These are phyloP conservation scores for Populus nigra DNA, from an alignment of 345 rosid species.

Conservation along the genomic window DNA sequence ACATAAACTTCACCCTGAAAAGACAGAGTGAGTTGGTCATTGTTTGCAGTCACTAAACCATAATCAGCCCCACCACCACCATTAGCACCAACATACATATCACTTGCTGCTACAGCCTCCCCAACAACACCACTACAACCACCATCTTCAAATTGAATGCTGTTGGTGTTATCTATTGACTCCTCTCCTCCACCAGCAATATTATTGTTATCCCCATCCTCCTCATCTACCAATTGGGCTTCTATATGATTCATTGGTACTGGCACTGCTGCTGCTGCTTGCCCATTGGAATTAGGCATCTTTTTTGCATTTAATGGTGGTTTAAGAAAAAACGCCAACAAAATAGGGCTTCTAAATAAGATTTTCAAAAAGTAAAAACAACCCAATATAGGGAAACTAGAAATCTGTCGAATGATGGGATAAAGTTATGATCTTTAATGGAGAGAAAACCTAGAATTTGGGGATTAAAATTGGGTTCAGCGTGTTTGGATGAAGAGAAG, in stretches of 20 bases:
- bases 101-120: constrained; percentile 20
- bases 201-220: constrained; percentile 21
- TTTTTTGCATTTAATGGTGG: neutral
- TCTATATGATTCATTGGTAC: neutral
- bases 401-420: neutral
- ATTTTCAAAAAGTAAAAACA: neutral
- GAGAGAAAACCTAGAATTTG: neutral
- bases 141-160: constrained; percentile 25
- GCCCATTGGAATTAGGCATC: constrained; percentile 25
- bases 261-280: neutral
- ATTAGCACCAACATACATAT: constrained; percentile 7
- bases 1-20: constrained; percentile 55
- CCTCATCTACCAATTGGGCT: constrained; percentile 21
- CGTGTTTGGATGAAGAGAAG: neutral
- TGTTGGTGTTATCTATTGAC: constrained; percentile 34
- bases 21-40: constrained; percentile 45
- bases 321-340: neutral
- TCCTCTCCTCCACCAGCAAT: constrained; percentile 29
- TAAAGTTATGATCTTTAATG: neutral
- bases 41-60: constrained; percentile 8
- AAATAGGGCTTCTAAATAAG: neutral
- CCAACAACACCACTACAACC: constrained; percentile 11
- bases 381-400: neutral
- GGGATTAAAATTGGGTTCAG: neutral
- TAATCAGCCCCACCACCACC: constrained; percentile 20